Evolutionary conservation across 768 basidiomycete species (phyloP).

Genomic region (Mycena pura): DNA sequence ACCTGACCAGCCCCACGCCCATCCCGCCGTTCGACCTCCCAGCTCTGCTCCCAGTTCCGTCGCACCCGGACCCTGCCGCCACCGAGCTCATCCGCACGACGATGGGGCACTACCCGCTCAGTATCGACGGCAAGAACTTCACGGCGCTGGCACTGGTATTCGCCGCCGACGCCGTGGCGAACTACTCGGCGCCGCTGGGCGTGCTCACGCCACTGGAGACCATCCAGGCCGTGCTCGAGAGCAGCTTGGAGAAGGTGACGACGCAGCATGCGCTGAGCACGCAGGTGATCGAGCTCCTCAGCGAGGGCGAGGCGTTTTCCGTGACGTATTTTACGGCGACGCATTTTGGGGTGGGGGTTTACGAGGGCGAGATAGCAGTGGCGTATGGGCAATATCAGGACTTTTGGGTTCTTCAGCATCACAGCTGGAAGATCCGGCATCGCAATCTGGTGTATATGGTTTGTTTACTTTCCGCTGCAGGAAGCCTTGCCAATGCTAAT

Average conservation of each 20-base stretch:
- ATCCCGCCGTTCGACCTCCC: slow-evolving; percentile 14
- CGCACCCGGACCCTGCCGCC: slow-evolving; percentile 10
- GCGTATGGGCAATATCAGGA: slow-evolving; percentile 16
- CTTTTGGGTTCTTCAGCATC: slow-evolving; percentile 14
- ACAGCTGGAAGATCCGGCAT: slow-evolving; percentile 12
- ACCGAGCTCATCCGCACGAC: slow-evolving; percentile 14
- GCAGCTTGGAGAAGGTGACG: slow-evolving; percentile 14
- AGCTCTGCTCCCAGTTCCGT: slow-evolving; percentile 16
- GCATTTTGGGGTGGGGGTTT: slow-evolving; percentile 17
- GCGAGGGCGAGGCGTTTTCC: slow-evolving; percentile 13
- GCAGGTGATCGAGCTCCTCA: slow-evolving; percentile 16
- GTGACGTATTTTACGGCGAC: slow-evolving; percentile 17
- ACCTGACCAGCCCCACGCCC: slow-evolving; percentile 14
- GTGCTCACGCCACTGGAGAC: slow-evolving; percentile 12
- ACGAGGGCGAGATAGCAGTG: slow-evolving; percentile 11
- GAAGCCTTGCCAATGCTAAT: slow-evolving; percentile 11
- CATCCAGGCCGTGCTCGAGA: slow-evolving; percentile 12
- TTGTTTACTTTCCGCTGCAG: slow-evolving; percentile 15
- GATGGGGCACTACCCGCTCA: slow-evolving; percentile 15
- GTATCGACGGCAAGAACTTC: slow-evolving; percentile 15
- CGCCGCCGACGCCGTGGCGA: slow-evolving; percentile 14
- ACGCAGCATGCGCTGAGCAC: slow-evolving; percentile 15
- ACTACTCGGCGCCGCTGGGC: slow-evolving; percentile 13
- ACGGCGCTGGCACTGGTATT: slow-evolving; percentile 9
- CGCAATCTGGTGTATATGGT: slow-evolving; percentile 16